These are phyloP conservation scores for Sporobolomyces pararoseus DNA, from an alignment of 768 basidiomycete genomes.

Conservation along the genomic window DNA sequence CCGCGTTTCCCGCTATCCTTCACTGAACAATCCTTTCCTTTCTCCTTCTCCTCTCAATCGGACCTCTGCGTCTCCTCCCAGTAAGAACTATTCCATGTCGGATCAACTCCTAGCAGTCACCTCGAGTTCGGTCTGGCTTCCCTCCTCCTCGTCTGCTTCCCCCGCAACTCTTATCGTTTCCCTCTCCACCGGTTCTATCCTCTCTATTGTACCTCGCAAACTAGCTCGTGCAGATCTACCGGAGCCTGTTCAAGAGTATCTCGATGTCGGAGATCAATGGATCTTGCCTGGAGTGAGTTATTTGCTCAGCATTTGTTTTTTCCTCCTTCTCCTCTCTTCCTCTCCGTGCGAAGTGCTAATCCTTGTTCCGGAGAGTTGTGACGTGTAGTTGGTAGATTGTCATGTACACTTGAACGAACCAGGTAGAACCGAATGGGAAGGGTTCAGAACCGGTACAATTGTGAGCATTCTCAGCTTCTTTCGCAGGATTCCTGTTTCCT, in stretches of 20 bases:
- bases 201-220: constrained; percentile 51
- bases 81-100: constrained; percentile 4
- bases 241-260: constrained; percentile 45
- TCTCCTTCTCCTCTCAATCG: neutral
- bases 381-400: constrained; percentile 41
- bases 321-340: neutral
- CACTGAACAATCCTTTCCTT: too few species aligned
- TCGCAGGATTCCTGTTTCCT: too few species aligned
- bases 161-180: constrained; percentile 67
- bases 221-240: constrained; percentile 40
- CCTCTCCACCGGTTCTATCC: constrained; percentile 60
- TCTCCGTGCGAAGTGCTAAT: neutral
- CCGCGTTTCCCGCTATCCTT: neutral
- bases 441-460: constrained; percentile 39
- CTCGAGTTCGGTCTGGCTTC: neutral
- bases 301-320: too few species aligned
- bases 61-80: neutral
- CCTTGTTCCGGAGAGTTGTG: too few species aligned
- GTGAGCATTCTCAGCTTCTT: constrained; percentile 9
- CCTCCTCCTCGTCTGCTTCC: constrained; percentile 43
- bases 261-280: constrained; percentile 55
- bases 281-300: constrained; percentile 63
- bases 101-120: neutral
- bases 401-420: constrained; percentile 47
- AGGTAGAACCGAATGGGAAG: constrained; percentile 45